These are phyloP conservation scores for Yamadazyma buinensis DNA, from an alignment of 1,139 yeast genomes.

Conservation along the genomic window DNA sequence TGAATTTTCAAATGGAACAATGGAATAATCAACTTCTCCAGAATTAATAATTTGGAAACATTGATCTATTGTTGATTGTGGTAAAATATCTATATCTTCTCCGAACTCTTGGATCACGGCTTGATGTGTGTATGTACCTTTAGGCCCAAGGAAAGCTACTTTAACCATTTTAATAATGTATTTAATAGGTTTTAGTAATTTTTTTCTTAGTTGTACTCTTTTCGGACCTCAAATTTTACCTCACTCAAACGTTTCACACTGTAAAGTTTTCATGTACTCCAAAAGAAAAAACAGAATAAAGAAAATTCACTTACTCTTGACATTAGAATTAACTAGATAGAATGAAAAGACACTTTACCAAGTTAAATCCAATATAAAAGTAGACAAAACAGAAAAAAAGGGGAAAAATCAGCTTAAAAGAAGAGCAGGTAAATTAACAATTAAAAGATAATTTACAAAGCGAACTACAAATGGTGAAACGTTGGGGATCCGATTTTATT, in stretches of 20 bases:
- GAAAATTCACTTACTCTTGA: too few relatives aligned
- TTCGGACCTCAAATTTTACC: too few relatives aligned
- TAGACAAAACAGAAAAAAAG: background rate
- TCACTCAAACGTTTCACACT: too few relatives aligned
- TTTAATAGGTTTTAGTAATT: too few relatives aligned
- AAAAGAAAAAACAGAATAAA: too few relatives aligned
- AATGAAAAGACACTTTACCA: background rate
- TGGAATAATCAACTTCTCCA: constrained; percentile 57
- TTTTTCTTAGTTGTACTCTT: too few relatives aligned
- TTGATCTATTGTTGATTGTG: constrained; percentile 51
- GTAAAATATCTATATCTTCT: constrained; percentile 33
- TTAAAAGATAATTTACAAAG: background rate
- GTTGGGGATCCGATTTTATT: constrained; percentile 5
- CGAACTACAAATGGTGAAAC: constrained; percentile 4
- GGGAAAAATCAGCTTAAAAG: constrained; percentile 2
- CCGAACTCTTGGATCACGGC: constrained; percentile 79
- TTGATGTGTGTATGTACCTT: constrained; percentile 89
- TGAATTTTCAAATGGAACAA: constrained; percentile 93
- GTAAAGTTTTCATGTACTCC: too few relatives aligned
- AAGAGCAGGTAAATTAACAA: constrained; percentile 3
- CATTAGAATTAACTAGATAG: background rate
- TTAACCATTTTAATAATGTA: constrained; percentile 14
- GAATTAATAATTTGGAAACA: constrained; percentile 58
- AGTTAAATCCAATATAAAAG: background rate
- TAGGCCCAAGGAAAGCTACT: constrained; percentile 82